Evolutionary conservation across 2,329 filamentous ascomycete species (phyloP).

Genomic region (Chaetomium globosum): DNA sequence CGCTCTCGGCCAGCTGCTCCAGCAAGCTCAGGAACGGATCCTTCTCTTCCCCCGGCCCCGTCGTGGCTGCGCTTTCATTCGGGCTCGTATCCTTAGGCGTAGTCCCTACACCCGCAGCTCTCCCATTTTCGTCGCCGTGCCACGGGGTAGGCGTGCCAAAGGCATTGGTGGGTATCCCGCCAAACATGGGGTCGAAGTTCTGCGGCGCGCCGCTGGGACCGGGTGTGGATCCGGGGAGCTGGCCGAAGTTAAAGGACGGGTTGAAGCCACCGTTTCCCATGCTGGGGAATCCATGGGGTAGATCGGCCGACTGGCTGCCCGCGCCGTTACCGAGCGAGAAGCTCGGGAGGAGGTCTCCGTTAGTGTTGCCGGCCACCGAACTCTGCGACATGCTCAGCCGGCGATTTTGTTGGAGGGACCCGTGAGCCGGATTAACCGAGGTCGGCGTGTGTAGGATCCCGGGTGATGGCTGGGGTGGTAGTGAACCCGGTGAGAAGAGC

Average conservation of each 20-base stretch:
- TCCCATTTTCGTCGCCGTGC: constrained; percentile 47
- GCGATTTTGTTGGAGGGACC: constrained; percentile 40
- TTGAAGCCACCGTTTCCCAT: constrained; percentile 46
- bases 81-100: constrained; percentile 55
- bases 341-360: constrained; percentile 43
- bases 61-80: constrained; percentile 53
- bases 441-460: constrained; percentile 46
- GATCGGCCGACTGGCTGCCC: constrained; percentile 26
- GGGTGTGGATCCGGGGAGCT: constrained; percentile 31
- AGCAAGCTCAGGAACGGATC: constrained; percentile 79
- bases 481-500: constrained; percentile 43
- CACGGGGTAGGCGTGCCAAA: constrained; percentile 57
- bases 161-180: constrained; percentile 55
- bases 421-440: constrained; percentile 44
- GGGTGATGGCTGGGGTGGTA: constrained; percentile 46
- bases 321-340: constrained; percentile 42
- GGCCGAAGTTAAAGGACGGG: constrained; percentile 47
- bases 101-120: constrained; percentile 36
- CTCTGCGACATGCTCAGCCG: constrained; percentile 42
- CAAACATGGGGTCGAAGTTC: constrained; percentile 63
- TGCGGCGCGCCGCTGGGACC: constrained; percentile 24
- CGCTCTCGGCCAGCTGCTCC: constrained; percentile 82
- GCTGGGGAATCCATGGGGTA: constrained; percentile 38
- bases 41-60: constrained; percentile 62
- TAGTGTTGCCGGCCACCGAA: constrained; percentile 40